Conservation (phyloP, 2,329 filamentous ascomycete species). For the Plenodomus biglobosus region DNA sequence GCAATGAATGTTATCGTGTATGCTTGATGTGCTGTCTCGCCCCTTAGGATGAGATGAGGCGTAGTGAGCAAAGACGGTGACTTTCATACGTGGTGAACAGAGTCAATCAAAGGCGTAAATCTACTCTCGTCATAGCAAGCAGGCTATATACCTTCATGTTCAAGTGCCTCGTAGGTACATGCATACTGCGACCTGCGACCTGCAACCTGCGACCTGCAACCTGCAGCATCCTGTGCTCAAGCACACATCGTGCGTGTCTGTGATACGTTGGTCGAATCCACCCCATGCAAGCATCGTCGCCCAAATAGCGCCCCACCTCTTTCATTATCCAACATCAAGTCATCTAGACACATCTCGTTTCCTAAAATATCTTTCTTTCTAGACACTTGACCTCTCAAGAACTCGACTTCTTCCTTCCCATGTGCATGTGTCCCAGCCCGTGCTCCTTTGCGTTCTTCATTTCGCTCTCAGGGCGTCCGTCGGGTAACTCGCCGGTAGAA, state of each 20-base stretch:
- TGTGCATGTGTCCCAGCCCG: conserved; percentile 33
- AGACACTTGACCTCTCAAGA: conserved; percentile 10
- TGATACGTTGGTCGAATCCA: conserved; percentile 29
- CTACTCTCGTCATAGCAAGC: neutral
- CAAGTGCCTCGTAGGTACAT: conserved; percentile 30
- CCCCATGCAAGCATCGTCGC: conserved; percentile 8
- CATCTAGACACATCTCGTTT: conserved; percentile 1
- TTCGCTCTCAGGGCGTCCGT: conserved; percentile 45
- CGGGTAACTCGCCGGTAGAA: conserved; percentile 47
- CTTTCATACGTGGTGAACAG: neutral
- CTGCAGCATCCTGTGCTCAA: conserved; percentile 11
- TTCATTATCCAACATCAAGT: neutral
- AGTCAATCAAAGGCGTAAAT: neutral
- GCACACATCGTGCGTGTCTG: conserved; percentile 20
- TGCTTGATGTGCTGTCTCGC: neutral
- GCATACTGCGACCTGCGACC: conserved; percentile 30
- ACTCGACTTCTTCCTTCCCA: conserved; percentile 22
- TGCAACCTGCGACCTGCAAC: conserved; percentile 10
- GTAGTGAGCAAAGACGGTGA: neutral
- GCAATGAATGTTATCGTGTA: neutral
- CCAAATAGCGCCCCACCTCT: conserved; percentile 9
- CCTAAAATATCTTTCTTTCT: neutral
- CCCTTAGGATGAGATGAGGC: neutral
- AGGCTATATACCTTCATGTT: conserved; percentile 11
- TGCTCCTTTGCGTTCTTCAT: conserved; percentile 42